These are phyloP conservation scores for Sclerotinia sclerotiorum DNA, from an alignment of 2,329 filamentous ascomycete genomes.

Conservation along the genomic window DNA sequence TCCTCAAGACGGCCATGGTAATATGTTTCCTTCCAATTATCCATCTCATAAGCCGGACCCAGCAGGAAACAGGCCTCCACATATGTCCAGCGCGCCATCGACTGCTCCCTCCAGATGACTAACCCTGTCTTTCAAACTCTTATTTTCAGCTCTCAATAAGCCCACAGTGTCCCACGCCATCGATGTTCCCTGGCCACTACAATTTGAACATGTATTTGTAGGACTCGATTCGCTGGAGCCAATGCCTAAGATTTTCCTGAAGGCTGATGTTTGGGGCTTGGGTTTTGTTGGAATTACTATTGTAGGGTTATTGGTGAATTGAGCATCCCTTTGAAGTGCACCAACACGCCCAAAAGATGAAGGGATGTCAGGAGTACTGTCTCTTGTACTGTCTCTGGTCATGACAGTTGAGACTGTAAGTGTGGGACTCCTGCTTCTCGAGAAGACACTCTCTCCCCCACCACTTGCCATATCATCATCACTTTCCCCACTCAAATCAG, in stretches of 20 bases:
- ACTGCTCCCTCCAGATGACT: slow-evolving; percentile 59
- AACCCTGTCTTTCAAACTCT: slow-evolving; percentile 58
- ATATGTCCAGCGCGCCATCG: slow-evolving; percentile 54
- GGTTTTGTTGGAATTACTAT: slow-evolving; percentile 31
- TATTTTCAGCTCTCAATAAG: slow-evolving; percentile 61
- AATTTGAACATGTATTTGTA: slow-evolving; percentile 51
- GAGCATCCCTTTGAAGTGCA: slow-evolving; percentile 12
- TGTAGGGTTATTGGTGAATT: slow-evolving; percentile 23
- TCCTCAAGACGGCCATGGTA: neutral
- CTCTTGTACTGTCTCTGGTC: slow-evolving; percentile 22
- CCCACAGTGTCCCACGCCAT: slow-evolving; percentile 66
- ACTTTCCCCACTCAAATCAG: slow-evolving; percentile 40
- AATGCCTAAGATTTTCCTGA: slow-evolving; percentile 50
- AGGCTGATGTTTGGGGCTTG: slow-evolving; percentile 45
- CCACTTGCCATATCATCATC: slow-evolving; percentile 25
- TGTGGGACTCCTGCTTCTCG: slow-evolving; percentile 58
- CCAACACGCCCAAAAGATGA: slow-evolving; percentile 11
- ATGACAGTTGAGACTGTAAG: slow-evolving; percentile 32
- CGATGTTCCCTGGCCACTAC: slow-evolving; percentile 57
- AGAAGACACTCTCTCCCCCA: slow-evolving; percentile 48
- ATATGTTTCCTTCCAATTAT: neutral
- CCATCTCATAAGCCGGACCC: slow-evolving; percentile 4
- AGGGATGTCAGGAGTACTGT: slow-evolving; percentile 10
- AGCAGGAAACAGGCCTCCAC: slow-evolving; percentile 19
- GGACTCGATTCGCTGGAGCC: slow-evolving; percentile 26